Conservation (phyloP, 208 protist species). For the Leishmania braziliensis region DNA sequence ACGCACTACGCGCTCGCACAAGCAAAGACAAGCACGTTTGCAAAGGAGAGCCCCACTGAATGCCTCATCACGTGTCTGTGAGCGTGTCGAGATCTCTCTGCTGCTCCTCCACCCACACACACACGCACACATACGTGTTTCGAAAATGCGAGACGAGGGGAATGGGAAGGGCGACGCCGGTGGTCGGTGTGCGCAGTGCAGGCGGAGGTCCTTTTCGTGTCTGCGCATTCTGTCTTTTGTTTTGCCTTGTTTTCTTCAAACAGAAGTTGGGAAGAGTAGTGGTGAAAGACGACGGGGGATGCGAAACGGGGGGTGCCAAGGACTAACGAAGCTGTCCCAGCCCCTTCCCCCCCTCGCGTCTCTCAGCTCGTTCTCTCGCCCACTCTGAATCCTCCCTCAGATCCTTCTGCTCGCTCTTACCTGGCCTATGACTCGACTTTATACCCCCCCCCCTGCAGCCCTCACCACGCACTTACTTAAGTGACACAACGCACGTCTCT, state of each 20-base stretch:
- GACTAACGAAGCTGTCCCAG: background rate
- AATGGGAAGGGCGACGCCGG: background rate
- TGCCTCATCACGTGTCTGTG: background rate
- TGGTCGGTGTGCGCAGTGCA: background rate
- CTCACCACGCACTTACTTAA: background rate
- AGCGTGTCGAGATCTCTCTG: background rate
- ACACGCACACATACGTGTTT: background rate
- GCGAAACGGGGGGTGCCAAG: background rate
- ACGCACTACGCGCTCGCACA: background rate
- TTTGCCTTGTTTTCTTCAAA: background rate
- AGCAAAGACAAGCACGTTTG: too few species aligned
- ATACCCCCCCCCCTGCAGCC: background rate
- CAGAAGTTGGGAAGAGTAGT: background rate
- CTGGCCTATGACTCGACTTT: background rate
- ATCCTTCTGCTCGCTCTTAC: background rate
- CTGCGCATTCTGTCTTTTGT: background rate
- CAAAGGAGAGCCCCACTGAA: background rate
- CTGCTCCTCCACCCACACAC: background rate
- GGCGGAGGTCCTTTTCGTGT: background rate
- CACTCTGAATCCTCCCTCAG: background rate
- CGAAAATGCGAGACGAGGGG: background rate
- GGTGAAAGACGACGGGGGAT: background rate
- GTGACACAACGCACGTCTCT: background rate
- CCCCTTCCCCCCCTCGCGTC: background rate
- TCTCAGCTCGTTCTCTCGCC: background rate